Base-by-base conservation (phyloP, 352 stramenopile species). In the Phytopythium chamaehyphon region DNA sequence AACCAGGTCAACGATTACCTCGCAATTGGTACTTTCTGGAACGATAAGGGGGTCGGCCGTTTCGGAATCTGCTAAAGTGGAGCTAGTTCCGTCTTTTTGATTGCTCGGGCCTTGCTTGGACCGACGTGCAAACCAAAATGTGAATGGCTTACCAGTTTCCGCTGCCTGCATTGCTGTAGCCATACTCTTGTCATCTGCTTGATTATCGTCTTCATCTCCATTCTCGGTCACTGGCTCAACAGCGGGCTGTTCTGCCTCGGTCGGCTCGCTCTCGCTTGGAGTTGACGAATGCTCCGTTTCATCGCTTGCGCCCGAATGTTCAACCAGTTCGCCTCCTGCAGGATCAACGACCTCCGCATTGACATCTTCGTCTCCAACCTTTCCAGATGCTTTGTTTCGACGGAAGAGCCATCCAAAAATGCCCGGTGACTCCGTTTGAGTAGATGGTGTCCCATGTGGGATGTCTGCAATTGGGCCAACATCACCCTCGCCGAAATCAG, bases 101-200 rank as follows among this genome's bases (percentile, higher is more conserved):
- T 31, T 40, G 22, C 7, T 26, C 16, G 16, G 22, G n/a, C n/a
- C 49, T 49, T 40, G 31, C 28, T 35, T 22, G 28, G 66, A 57
- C 23, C 71, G 72, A 16, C 63, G 59, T 47, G 55, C 66, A 36
- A 76, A 70, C 66, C 59, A 64, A n/a, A 59, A 65, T 1, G 51
- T 54, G 60, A 73, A 60, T 14, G 66, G 61, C 38, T 44, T 43
- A 15, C 48, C 40, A 18, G 61, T 68, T 19, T 64, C 53, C 5
- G 33, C 21, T 7, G 51, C 22, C 14, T 36, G 21, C 12, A 31
- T 22, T 38, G 8, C 26, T 18, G 16, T 9, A 18, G 6, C 16
- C 8, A 16, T 23, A 23, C 10, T 18, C 2, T 9, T 12, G 8
- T 2, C 23, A 9, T 38, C 26, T 31, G 26, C 2, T 26, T 39